A percentile compares a stretch with the other conserved stretches of the same genome.
Evolutionary conservation across 208 protist species (phyloP).

Genomic region (Leishmania mexicana): DNA sequence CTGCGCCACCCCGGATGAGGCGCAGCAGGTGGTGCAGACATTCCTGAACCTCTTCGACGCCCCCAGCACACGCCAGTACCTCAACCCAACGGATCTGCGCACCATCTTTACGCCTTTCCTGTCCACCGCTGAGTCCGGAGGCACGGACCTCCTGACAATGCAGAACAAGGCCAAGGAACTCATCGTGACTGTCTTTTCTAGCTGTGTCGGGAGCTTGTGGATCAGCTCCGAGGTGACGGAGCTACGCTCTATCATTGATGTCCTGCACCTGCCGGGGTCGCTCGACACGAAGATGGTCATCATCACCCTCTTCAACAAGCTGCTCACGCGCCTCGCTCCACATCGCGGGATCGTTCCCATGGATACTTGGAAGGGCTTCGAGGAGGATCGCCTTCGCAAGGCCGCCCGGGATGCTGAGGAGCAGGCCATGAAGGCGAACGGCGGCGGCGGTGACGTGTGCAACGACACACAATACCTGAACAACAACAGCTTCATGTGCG

Average conservation of each 20-base stretch:
- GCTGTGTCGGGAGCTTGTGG: constrained; percentile 81
- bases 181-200: constrained; percentile 70
- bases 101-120: constrained; percentile 83
- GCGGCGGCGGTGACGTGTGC: constrained; percentile 3
- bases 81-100: constrained; percentile 68
- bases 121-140: constrained; percentile 25
- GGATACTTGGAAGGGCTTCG: constrained; percentile 68
- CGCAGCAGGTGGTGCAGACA: constrained; percentile 54
- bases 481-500: constrained; percentile 29
- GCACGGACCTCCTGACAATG: constrained; percentile 37
- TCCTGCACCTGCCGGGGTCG: constrained; percentile 83
- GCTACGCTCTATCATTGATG: constrained; percentile 78
- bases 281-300: constrained; percentile 89
- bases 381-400: constrained; percentile 58
- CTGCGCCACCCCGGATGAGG: constrained; percentile 59
- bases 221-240: constrained; percentile 71
- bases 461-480: constrained; percentile 14
- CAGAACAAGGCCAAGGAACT: constrained; percentile 85
- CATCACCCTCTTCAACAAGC: constrained; percentile 82
- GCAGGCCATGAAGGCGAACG: constrained; percentile 18
- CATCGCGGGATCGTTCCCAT: constrained; percentile 72
- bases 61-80: constrained; percentile 70
- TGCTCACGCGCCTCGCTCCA: constrained; percentile 73
- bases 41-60: constrained; percentile 73
- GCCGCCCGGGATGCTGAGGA: constrained; percentile 29